Base-by-base conservation (phyloP, 495 filamentous ascomycete genomes). In the Neurospora sp. region DNA sequence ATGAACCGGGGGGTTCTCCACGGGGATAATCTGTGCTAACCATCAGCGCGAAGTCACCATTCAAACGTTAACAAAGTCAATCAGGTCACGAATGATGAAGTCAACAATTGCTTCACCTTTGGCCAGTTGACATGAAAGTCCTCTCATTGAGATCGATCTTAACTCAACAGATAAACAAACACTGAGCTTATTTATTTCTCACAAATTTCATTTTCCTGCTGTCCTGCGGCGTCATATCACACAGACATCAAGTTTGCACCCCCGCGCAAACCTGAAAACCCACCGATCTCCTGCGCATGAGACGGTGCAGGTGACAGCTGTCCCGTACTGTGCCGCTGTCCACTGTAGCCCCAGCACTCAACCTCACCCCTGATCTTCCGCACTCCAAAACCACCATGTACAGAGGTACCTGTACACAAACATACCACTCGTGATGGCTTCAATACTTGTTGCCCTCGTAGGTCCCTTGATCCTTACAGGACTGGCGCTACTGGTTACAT, bases 1-100 rank as follows among this genome's bases (percentile, higher is more conserved):
- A 65, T 31, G 53, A 35, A 16, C 27, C 27, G 27, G 53, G 53
- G 53, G 53, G 5, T 61, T 61, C 53, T 61, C 27, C 27, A 69
- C 14, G 59, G 65, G 44, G 48, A 74, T 76, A 74, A 76, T 76
- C 71, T 68, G 59, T 42, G 75, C 69, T 76, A 76, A 73, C 46
- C 68, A 22, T 16, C 31, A 8, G 22, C 38, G 69, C 27, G 37
- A 16, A 46, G 42, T 65, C 69, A 69, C 1, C 9, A 27, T 65
- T 11, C 2, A 9, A 68, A n/a, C 35, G 59, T 65, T 76, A 76
- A 76, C 75, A 76, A n/a, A 12, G 9, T 39, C 73, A 46, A 76
- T 70, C 75, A 69, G 27, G 14, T 3, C 12, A 65, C 18, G 0
- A 44, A 3, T 8, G 4, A 65, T 14, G 27, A 65, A 65, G 0